Percentiles rank a stretch among this genome's conserved stretches.
These are phyloP conservation scores for Bipolaris sorokiniana DNA, from an alignment of 2,329 filamentous ascomycete species.

Conservation along the genomic window DNA sequence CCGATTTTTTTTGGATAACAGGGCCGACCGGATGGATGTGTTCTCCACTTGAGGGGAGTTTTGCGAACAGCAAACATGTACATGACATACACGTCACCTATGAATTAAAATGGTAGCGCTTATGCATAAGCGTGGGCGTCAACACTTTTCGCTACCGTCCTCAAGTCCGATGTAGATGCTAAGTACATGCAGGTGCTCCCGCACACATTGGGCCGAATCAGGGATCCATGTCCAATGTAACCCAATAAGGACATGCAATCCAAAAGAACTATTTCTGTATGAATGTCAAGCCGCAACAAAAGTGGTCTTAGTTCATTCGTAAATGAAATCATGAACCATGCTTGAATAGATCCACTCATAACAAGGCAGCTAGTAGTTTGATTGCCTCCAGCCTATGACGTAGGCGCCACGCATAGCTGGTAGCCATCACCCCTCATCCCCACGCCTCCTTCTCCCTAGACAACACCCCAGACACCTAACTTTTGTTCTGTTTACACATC, in stretches of 20 bases:
- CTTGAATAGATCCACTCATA: slow-evolving; percentile 15
- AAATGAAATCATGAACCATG: slow-evolving; percentile 10
- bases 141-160: background rate
- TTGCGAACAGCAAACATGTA: background rate
- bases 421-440: slow-evolving; percentile 21
- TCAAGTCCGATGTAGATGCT: background rate
- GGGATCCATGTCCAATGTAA: background rate
- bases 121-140: background rate
- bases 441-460: slow-evolving; percentile 12
- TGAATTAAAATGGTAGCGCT: background rate
- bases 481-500: background rate
- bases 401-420: slow-evolving; percentile 23
- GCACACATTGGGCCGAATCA: slow-evolving; percentile 2
- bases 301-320: slow-evolving; percentile 1
- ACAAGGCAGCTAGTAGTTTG: slow-evolving; percentile 16
- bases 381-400: slow-evolving; percentile 20
- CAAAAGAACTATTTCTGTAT: background rate
- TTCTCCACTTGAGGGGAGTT: background rate
- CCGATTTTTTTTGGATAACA: slow-evolving; percentile 6
- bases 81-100: background rate
- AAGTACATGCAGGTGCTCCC: background rate
- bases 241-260: background rate
- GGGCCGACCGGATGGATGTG: background rate
- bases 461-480: slow-evolving; percentile 11
- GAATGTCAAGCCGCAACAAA: slow-evolving; percentile 1